Evolutionary conservation across 148 eudicot genomes (phyloP).

Genomic region (Mesembryanthemum crystallinum): DNA sequence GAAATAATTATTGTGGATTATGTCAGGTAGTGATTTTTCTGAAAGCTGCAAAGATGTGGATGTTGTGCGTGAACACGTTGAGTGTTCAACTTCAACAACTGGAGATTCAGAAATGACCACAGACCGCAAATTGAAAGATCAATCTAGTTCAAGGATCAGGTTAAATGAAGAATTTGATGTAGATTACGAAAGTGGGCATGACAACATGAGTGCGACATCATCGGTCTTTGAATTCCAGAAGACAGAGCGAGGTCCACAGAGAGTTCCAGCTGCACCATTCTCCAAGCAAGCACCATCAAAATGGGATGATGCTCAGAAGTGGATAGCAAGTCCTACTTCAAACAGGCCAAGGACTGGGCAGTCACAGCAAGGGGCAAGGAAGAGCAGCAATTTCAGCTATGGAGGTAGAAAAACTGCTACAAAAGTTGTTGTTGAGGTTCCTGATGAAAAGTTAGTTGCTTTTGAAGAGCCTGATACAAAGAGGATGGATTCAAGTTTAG

Average conservation of each 20-base stretch:
- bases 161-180: constrained; percentile 37
- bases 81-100: constrained; percentile 33
- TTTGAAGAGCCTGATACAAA: constrained; percentile 68
- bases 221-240: constrained; percentile 66
- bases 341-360: constrained; percentile 42
- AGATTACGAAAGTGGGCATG: constrained; percentile 44
- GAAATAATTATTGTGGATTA: not conserved
- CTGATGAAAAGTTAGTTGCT: constrained; percentile 46
- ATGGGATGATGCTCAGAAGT: constrained; percentile 86
- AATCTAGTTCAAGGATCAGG: constrained; percentile 29
- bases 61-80: constrained; percentile 32
- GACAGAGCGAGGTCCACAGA: constrained; percentile 46
- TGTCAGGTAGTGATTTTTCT: constrained; percentile 30
- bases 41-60: constrained; percentile 42
- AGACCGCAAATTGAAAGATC: constrained; percentile 17
- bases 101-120: constrained; percentile 23
- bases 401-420: constrained; percentile 47
- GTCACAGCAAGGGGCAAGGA: constrained; percentile 40
- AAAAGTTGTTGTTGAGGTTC: constrained; percentile 55
- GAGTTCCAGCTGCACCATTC: constrained; percentile 49
- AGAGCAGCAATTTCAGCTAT: constrained; percentile 35
- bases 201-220: constrained; percentile 30
- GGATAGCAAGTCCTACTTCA: constrained; percentile 72
- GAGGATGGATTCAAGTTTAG: constrained; percentile 45
- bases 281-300: constrained; percentile 75